Evolutionary conservation across 2,329 filamentous ascomycete species (phyloP).

Genomic region (Pseudogymnoascus sp.): DNA sequence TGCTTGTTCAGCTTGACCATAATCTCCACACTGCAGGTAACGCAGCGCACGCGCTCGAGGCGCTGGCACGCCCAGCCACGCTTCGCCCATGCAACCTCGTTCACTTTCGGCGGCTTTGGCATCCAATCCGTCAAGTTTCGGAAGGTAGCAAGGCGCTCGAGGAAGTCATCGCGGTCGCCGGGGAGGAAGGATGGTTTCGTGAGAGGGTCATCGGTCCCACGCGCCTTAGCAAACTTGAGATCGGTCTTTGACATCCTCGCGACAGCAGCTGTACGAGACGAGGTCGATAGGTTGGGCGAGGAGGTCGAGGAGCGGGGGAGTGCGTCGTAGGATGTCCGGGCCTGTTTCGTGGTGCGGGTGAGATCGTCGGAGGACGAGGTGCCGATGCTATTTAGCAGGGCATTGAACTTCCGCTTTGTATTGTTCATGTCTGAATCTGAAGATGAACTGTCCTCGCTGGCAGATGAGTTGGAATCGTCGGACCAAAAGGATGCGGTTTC

Average conservation of each 20-base stretch:
- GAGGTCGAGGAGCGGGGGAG: conserved; percentile 33
- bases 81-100: conserved; percentile 91
- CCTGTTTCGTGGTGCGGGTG: conserved; percentile 22
- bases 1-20: conserved; percentile 68
- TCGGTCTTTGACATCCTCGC: background rate
- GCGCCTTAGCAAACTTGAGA: background rate
- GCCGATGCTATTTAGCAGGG: conserved; percentile 61
- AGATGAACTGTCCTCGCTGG: background rate
- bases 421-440: conserved; percentile 49
- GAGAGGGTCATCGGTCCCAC: background rate
- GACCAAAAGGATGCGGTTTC: background rate
- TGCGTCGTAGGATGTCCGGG: conserved; percentile 37
- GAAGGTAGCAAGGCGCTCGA: conserved; percentile 77
- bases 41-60: conserved; percentile 77
- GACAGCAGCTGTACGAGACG: conserved; percentile 8
- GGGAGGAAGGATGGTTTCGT: conserved; percentile 37
- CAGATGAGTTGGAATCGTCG: conserved; percentile 1
- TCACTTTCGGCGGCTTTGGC: conserved; percentile 79
- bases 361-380: conserved; percentile 33
- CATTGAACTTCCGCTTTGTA: conserved; percentile 79
- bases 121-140: conserved; percentile 88
- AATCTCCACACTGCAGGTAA: conserved; percentile 75
- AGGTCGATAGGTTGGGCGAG: conserved; percentile 28
- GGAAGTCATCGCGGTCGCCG: conserved; percentile 73
- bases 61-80: conserved; percentile 82